Evolutionary conservation across 805 yeast species (phyloP).

Genomic region (Ogataea methanolica): DNA sequence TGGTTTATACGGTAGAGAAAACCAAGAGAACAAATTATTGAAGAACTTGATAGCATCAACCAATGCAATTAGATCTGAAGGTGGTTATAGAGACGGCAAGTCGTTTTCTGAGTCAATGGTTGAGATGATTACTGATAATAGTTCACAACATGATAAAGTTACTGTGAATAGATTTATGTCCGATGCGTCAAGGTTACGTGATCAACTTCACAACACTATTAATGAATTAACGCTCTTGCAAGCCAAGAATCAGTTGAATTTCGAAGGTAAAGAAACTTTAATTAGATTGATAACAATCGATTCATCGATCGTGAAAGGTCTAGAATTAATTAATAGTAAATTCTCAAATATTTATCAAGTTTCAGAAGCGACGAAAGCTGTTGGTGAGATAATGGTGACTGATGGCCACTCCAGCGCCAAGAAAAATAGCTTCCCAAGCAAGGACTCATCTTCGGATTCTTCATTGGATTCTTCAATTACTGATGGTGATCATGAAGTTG

Average conservation of each 20-base stretch:
- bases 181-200: conserved; percentile 36
- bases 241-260: conserved; percentile 46
- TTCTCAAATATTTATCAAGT: conserved; percentile 5
- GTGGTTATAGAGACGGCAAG: neutral
- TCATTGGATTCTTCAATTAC: neutral
- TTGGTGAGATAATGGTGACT: conserved; percentile 5
- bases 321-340: conserved; percentile 28
- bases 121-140: conserved; percentile 15
- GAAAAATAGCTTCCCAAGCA: neutral
- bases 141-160: conserved; percentile 9
- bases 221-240: conserved; percentile 57
- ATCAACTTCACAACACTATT: conserved; percentile 44
- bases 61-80: neutral
- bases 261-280: conserved; percentile 72
- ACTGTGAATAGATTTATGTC: conserved; percentile 28
- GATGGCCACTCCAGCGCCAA: neutral
- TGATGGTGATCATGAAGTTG: conserved; percentile 4
- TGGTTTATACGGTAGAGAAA: conserved; percentile 33
- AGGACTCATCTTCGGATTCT: neutral
- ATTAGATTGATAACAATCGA: conserved; percentile 66
- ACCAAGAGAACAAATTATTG: neutral
- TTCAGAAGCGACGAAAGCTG: neutral
- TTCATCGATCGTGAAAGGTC: conserved; percentile 58
- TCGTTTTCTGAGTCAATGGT: conserved; percentile 21
- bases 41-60: neutral